These are phyloP conservation scores for Solanum habrochaites DNA, from an alignment of 257 asterid genomes.

Conservation along the genomic window DNA sequence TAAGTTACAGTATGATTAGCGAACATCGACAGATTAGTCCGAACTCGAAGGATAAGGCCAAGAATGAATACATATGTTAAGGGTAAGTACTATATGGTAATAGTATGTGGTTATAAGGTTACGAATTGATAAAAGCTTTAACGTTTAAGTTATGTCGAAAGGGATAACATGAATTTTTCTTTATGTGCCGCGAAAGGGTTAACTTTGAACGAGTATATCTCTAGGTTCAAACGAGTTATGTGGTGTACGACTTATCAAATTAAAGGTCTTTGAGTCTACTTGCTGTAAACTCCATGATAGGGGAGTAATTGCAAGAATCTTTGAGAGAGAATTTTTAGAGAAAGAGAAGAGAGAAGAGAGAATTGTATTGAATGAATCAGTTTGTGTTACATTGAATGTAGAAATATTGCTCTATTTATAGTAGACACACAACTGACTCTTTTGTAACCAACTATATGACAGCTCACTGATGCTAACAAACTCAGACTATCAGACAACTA, in stretches of 20 bases:
- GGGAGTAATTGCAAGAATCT: too few relatives aligned
- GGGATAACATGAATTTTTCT: background rate
- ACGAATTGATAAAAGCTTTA: background rate
- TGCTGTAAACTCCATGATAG: too few relatives aligned
- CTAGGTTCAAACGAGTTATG: background rate
- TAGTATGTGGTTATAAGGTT: background rate
- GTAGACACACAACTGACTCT: too few relatives aligned
- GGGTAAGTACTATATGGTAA: background rate
- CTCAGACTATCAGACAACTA: too few relatives aligned
- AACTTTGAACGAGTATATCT: background rate
- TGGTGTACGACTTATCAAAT: background rate
- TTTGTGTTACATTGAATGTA: too few relatives aligned
- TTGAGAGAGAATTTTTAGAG: too few relatives aligned
- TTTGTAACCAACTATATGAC: too few relatives aligned
- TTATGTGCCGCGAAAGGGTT: background rate
- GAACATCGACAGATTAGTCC: background rate
- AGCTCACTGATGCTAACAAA: too few relatives aligned
- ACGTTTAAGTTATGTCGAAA: background rate
- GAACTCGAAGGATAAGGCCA: background rate
- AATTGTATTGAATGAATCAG: too few relatives aligned
- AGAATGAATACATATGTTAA: background rate
- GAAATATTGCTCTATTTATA: too few relatives aligned
- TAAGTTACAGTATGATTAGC: background rate
- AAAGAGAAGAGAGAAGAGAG: too few relatives aligned
- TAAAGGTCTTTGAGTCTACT: background rate